Conservation (phyloP, 768 basidiomycete genomes). For the Mycena epipterygia region DNA sequence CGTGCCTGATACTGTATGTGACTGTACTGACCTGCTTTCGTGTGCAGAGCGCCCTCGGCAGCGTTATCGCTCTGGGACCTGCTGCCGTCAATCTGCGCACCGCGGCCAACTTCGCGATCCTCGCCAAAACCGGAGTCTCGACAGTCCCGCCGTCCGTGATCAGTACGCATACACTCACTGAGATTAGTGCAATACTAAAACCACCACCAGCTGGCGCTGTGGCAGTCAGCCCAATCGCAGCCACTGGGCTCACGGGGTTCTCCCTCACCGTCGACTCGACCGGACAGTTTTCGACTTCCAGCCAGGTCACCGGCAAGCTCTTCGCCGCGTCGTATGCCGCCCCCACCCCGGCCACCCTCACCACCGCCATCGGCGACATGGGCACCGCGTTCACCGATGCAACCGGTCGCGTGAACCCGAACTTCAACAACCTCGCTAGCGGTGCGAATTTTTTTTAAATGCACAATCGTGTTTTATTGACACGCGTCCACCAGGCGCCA, state of each 20-base stretch:
- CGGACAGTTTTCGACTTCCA: neutral
- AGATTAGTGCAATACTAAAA: neutral
- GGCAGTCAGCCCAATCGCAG: neutral
- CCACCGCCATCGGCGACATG: constrained; percentile 1
- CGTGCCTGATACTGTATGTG: neutral
- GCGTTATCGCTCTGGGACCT: neutral
- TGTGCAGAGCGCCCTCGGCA: neutral
- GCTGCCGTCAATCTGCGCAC: constrained; percentile 2
- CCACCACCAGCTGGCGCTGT: neutral
- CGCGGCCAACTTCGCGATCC: neutral
- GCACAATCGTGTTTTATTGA: neutral
- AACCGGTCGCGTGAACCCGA: neutral
- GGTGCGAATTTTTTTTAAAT: neutral
- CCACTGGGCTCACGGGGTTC: neutral
- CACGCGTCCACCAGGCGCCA: neutral
- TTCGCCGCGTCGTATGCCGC: neutral
- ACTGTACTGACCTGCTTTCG: neutral
- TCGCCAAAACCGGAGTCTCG: neutral
- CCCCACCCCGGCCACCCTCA: neutral
- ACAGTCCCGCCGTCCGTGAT: neutral
- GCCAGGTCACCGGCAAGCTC: neutral
- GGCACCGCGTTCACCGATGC: constrained; percentile 1
- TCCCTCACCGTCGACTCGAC: neutral
- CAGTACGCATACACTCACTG: neutral
- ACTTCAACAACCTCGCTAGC: neutral